Conservation (phyloP, 1,139 yeast genomes). For the Protomyces lactucae-debilis region DNA sequence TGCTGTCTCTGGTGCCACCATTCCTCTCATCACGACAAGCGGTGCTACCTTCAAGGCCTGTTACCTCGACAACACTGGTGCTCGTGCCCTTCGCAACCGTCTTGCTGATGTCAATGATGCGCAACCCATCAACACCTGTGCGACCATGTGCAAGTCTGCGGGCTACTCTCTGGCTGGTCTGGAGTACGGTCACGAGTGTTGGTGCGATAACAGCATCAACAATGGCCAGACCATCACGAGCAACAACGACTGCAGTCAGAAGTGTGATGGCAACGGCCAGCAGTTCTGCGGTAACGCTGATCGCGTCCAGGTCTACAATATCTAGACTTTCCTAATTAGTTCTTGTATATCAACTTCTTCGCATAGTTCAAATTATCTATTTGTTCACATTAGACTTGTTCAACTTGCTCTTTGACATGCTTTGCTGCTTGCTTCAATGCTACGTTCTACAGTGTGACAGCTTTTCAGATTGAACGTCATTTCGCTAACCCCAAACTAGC, state of each 20-base stretch:
- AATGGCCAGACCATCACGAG: slow-evolving; percentile 6
- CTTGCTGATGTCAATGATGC: not conserved
- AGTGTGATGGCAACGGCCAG: slow-evolving; percentile 17
- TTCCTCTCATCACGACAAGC: not conserved
- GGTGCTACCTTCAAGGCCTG: not conserved
- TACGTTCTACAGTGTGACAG: no score
- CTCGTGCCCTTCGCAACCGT: not conserved
- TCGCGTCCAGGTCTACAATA: slow-evolving; percentile 17
- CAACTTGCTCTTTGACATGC: no score
- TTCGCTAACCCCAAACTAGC: no score
- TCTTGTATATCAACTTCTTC: no score
- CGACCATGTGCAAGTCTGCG: slow-evolving; percentile 3
- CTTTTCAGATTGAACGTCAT: no score
- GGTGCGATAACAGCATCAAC: slow-evolving; percentile 25
- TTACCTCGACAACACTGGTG: not conserved
- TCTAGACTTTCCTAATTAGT: not conserved
- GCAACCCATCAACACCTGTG: not conserved
- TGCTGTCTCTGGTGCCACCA: not conserved
- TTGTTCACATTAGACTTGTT: no score
- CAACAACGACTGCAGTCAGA: slow-evolving; percentile 18
- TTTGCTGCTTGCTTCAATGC: no score
- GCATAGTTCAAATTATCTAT: no score
- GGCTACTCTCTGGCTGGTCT: slow-evolving; percentile 26
- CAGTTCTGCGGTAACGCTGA: slow-evolving; percentile 22
- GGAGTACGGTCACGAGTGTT: slow-evolving; percentile 28